phyloP scores from a whole-genome alignment of 2,329 filamentous ascomycete genomes.

The Penicillium palitans region DNA sequence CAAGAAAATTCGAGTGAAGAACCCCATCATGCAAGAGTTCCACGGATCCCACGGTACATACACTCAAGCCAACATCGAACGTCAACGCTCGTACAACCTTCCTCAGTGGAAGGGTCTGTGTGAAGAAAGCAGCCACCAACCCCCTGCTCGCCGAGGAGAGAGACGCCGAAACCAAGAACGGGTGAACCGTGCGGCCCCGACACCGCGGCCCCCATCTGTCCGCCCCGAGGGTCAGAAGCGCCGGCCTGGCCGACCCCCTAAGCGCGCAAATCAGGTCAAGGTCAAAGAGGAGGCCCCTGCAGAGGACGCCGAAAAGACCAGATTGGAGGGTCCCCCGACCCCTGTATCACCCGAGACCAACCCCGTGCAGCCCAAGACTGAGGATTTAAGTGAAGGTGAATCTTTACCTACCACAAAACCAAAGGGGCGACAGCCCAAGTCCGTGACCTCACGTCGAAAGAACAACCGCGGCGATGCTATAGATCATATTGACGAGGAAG shows the following conservation, averaged over 20 bases:
- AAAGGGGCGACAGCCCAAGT: constrained; percentile 62
- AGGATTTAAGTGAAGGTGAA: constrained; percentile 51
- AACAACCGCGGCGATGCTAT: constrained; percentile 77
- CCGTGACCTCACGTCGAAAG: constrained; percentile 82
- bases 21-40: constrained; percentile 98
- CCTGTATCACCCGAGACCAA: constrained; percentile 57
- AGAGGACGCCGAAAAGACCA: constrained; percentile 42
- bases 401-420: constrained; percentile 44
- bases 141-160: constrained; percentile 79
- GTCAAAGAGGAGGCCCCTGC: constrained; percentile 40
- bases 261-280: constrained; percentile 40
- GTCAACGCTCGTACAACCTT: constrained; percentile 92
- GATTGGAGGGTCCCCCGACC: constrained; percentile 52
- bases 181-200: constrained; percentile 39
- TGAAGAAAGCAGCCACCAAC: constrained; percentile 93
- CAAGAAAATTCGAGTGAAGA: constrained; percentile 89
- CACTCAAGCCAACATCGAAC: constrained; percentile 94
- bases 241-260: constrained; percentile 43
- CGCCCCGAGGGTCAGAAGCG: constrained; percentile 50
- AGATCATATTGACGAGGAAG: constrained; percentile 81
- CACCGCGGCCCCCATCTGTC: constrained; percentile 35
- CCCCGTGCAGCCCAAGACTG: constrained; percentile 56
- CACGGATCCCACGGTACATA: constrained; percentile 94
- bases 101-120: constrained; percentile 94
- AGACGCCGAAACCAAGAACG: constrained; percentile 53